A percentile compares a stretch with the other conserved stretches of the same genome.
phyloP scores from a whole-genome alignment of 176 grass and related monocot species.

The Rhynchospora tenuis region DNA sequence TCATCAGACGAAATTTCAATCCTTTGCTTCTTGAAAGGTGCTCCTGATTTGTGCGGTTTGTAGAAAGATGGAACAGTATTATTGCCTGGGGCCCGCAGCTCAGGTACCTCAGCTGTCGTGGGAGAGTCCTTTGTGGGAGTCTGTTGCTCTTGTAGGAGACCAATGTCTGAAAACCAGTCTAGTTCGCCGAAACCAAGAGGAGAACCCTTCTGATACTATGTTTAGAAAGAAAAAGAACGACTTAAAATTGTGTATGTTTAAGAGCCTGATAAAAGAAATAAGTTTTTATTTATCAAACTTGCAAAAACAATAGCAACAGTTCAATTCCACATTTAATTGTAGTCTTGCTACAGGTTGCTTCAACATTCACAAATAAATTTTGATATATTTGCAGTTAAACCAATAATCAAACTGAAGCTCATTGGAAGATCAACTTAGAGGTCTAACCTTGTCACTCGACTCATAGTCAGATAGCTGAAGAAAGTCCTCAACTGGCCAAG shows the following conservation, averaged over 20 bases:
- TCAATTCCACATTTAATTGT: not conserved
- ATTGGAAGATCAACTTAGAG: not conserved
- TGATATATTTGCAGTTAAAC: not conserved
- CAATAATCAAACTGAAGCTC: not conserved
- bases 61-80: conserved; percentile 24
- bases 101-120: conserved; percentile 55
- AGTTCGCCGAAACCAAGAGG: conserved; percentile 61
- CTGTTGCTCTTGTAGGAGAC: conserved; percentile 46
- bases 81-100: conserved; percentile 34
- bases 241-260: not conserved
- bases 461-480: conserved; percentile 87
- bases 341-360: not conserved
- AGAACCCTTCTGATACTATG: conserved; percentile 50
- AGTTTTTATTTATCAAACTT: not conserved
- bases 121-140: conserved; percentile 34
- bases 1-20: conserved; percentile 65
- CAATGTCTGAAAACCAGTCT: conserved; percentile 83
- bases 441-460: conserved; percentile 50
- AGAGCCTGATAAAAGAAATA: not conserved
- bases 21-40: conserved; percentile 56
- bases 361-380: not conserved
- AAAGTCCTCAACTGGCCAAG: conserved; percentile 87
- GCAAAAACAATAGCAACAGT: not conserved
- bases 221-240: not conserved
- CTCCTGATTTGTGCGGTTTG: conserved; percentile 31